Conservation (phyloP, 805 yeast species). For the Ogataea parapolymorpha region DNA sequence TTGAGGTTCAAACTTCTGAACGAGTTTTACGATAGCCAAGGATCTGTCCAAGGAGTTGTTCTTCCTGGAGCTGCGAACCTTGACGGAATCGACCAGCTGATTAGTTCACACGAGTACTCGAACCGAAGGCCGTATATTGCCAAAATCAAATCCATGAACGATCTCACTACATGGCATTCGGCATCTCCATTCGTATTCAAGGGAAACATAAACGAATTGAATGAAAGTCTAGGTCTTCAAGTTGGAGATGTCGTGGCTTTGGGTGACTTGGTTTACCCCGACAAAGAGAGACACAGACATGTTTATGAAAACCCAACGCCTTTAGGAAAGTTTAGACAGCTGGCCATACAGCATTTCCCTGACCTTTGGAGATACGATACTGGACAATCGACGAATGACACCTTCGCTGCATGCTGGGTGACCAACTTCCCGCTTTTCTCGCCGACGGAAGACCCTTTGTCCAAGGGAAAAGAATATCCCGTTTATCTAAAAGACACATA, state of each 20-base stretch:
- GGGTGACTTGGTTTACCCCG: conserved; percentile 41
- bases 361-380: conserved; percentile 43
- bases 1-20: conserved; percentile 51
- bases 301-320: conserved; percentile 95
- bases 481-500: conserved; percentile 45
- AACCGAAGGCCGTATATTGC: conserved; percentile 57
- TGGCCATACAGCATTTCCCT: conserved; percentile 58
- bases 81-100: conserved; percentile 36
- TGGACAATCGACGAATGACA: conserved; percentile 28
- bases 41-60: conserved; percentile 62
- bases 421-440: conserved; percentile 90
- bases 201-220: conserved; percentile 20
- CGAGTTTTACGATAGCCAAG: conserved; percentile 31
- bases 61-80: conserved; percentile 45
- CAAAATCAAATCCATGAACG: conserved; percentile 44
- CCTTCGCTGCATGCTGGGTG: conserved; percentile 74
- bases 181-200: conserved; percentile 18
- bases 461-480: conserved; percentile 48
- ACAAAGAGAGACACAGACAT: conserved; percentile 7
- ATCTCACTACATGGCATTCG: conserved; percentile 42
- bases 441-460: conserved; percentile 50
- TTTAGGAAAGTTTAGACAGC: conserved; percentile 77
- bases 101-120: conserved; percentile 44
- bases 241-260: conserved; percentile 76
- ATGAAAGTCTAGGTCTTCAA: conserved; percentile 38